Evolutionary conservation across 176 grass and related monocot species (phyloP).

Genomic region (Canna indica): DNA sequence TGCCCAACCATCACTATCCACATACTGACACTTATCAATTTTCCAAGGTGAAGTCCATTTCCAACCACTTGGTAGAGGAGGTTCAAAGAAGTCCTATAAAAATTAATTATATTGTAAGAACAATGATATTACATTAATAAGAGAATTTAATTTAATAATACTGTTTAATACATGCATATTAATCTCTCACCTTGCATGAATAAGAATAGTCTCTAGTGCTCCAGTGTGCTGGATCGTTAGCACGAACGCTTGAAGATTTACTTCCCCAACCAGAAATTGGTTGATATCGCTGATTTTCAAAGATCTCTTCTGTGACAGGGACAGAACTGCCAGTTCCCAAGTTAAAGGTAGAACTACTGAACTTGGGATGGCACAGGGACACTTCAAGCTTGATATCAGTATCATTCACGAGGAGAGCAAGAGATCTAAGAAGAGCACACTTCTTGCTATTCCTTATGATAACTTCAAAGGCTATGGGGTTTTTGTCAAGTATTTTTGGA

Average conservation of each 20-base stretch:
- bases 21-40: slow-evolving; percentile 72
- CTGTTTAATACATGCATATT: background rate
- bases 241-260: slow-evolving; percentile 30
- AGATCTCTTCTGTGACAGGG: slow-evolving; percentile 58
- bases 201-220: slow-evolving; percentile 72
- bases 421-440: slow-evolving; percentile 71
- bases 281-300: slow-evolving; percentile 87
- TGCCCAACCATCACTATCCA: slow-evolving; percentile 88
- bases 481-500: slow-evolving; percentile 68
- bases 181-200: slow-evolving; percentile 57
- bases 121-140: background rate
- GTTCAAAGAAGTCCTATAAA: slow-evolving; percentile 84
- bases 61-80: slow-evolving; percentile 75
- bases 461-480: slow-evolving; percentile 79
- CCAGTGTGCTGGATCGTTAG: slow-evolving; percentile 61
- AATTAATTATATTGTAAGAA: slow-evolving; percentile 29
- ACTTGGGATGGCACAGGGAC: slow-evolving; percentile 54
- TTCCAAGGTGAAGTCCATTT: slow-evolving; percentile 84
- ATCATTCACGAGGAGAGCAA: slow-evolving; percentile 73
- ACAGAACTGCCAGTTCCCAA: slow-evolving; percentile 28
- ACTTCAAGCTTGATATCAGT: slow-evolving; percentile 77
- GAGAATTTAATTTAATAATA: slow-evolving; percentile 1
- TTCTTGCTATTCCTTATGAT: slow-evolving; percentile 75
- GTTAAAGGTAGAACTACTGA: slow-evolving; percentile 28
- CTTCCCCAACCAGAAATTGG: slow-evolving; percentile 76